Evolutionary conservation across 208 protist species (phyloP), one percentile per base, ranked within the genome.

Genomic region (Balamuthia mandrillaris): DNA sequence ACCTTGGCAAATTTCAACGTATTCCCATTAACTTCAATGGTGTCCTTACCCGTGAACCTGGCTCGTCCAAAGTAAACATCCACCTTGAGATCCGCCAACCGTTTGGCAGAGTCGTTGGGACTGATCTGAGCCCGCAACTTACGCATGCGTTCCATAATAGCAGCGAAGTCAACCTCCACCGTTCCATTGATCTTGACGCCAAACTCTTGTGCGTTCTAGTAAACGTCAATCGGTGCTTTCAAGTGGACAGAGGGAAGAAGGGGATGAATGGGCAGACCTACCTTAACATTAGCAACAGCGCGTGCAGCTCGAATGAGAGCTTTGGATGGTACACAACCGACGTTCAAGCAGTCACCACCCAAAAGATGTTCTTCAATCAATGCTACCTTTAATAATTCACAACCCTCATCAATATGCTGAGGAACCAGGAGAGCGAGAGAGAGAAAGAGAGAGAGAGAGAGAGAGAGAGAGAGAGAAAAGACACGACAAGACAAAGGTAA

Each of bases 271-370:
- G 14, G 49, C 49, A 21, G n/a, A 86, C 60, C 29, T 79, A 41
- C 4, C 41, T 74, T 56, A 52, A 87, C 37, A 82, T 88, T 24
- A 87, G 51, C 10, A 58, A 56, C 18, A 79, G 84, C 77, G 14
- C 44, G 49, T 4, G 77, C 84, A 49, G 29, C 12, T n/a, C 44
- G 61, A n/a, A 92, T 33, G 14, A 92, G 88, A 1, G 87, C 87
- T 78, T 92, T 92, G 27, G 86, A 90, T 16, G 90, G 90, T 0
- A 92, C 88, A 51, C 90, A 92, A 21, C 90, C 90, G 35, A 92
- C 87, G 65, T 92, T 92, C 39, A 92, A 72, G 51, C 90, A 92
- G 75, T 91, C 87, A 16, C 90, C 90, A 21, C 90, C 90, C 63
- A 86, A 79, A 6, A 89, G 75, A 60, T 91, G 90, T 27, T 63